Percentiles rank a stretch among this genome's conserved stretches.
Evolutionary conservation across 2,329 filamentous ascomycete species (phyloP).

Genomic region (Rutstroemia sydowiana): DNA sequence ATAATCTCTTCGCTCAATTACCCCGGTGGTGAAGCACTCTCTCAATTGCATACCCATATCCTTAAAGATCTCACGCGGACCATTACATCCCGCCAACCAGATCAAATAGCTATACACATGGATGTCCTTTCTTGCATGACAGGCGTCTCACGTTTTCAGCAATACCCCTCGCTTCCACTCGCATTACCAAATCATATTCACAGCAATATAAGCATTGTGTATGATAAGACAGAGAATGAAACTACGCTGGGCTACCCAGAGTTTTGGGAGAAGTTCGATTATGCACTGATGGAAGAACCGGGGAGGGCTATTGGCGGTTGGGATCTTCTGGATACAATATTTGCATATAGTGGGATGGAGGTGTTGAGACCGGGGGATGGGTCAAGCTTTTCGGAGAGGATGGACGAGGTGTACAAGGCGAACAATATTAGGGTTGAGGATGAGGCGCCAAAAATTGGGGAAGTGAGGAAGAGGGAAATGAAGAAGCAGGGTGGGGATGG

Average conservation of each 20-base stretch:
- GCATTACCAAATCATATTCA: neutral
- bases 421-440: conserved; percentile 19
- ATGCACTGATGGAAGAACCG: conserved; percentile 50
- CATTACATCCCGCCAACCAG: conserved; percentile 19
- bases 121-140: conserved; percentile 66
- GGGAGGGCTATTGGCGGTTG: conserved; percentile 43
- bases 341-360: conserved; percentile 53
- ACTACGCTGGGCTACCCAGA: conserved; percentile 36
- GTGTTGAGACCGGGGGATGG: conserved; percentile 42
- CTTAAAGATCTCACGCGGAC: conserved; percentile 18
- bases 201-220: conserved; percentile 23
- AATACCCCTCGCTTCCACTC: conserved; percentile 18
- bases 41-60: conserved; percentile 38
- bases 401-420: conserved; percentile 21
- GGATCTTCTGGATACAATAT: conserved; percentile 49
- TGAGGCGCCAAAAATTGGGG: conserved; percentile 11
- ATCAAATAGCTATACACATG: conserved; percentile 45
- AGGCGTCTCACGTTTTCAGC: conserved; percentile 58
- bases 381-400: conserved; percentile 15
- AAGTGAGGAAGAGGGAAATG: conserved; percentile 30
- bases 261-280: conserved; percentile 61
- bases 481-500: conserved; percentile 28
- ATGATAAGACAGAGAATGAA: conserved; percentile 58
- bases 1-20: conserved; percentile 85
- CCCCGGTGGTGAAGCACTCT: conserved; percentile 76